Percentiles rank a stretch among this genome's conserved stretches.
phyloP scores from a whole-genome alignment of 768 basidiomycete genomes.

The Porphyrellus cyaneotinctus region DNA sequence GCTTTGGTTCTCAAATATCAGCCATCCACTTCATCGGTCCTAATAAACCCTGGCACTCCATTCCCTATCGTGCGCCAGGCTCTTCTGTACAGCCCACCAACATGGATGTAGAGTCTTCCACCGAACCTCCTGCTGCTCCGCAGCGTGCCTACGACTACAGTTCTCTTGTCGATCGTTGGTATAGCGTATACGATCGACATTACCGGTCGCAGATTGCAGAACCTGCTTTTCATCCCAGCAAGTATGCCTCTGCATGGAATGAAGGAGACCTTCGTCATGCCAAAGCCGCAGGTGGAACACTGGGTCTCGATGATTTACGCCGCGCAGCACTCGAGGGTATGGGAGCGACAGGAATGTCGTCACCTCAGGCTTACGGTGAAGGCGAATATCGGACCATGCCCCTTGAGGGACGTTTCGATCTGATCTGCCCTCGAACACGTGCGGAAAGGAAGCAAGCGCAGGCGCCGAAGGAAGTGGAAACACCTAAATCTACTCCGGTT shows the following conservation, averaged over 20 bases:
- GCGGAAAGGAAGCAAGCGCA: slow-evolving; percentile 16
- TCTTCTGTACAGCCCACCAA: slow-evolving; percentile 33
- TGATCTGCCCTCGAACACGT: slow-evolving; percentile 53
- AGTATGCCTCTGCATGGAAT: slow-evolving; percentile 78
- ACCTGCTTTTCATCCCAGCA: slow-evolving; percentile 47
- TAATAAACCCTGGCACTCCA: slow-evolving; percentile 91
- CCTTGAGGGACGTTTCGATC: slow-evolving; percentile 81
- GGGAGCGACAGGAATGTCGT: slow-evolving; percentile 10
- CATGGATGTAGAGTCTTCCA: slow-evolving; percentile 26
- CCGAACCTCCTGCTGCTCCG: slow-evolving; percentile 8
- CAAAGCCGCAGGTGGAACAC: slow-evolving; percentile 18
- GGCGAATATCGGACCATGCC: slow-evolving; percentile 81
- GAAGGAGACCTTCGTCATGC: slow-evolving; percentile 20
- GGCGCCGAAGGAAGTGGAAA: slow-evolving; percentile 3
- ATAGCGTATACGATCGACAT: slow-evolving; percentile 81
- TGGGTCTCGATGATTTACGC: slow-evolving; percentile 42
- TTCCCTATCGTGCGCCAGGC: slow-evolving; percentile 64
- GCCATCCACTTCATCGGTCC: slow-evolving; percentile 92
- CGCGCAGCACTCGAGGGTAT: slow-evolving; percentile 32
- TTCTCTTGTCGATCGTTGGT: slow-evolving; percentile 88
- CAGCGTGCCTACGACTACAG: slow-evolving; percentile 69
- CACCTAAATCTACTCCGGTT: slow-evolving; percentile 16
- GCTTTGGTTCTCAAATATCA: slow-evolving; percentile 83
- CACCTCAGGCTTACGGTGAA: slow-evolving; percentile 36
- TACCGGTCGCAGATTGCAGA: slow-evolving; percentile 58